phyloP scores from a whole-genome alignment of 306 rosid genomes.

The Ormosia emarginata region DNA sequence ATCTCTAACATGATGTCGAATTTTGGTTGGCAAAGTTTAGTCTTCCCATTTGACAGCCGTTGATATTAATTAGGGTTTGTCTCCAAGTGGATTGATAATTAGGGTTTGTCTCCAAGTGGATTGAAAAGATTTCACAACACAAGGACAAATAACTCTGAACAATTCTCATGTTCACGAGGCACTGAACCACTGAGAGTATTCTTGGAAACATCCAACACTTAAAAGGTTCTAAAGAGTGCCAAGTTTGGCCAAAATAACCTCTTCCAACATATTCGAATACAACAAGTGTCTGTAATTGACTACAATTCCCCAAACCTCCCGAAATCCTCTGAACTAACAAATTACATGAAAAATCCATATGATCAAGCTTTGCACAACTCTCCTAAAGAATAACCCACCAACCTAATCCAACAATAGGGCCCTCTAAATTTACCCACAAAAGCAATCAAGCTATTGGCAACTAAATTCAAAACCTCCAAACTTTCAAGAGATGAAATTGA shows the following conservation, averaged over 20 bases:
- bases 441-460: constrained; percentile 54
- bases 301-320: constrained; percentile 60
- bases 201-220: constrained; percentile 81
- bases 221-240: constrained; percentile 53
- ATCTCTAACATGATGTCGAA: too few species aligned
- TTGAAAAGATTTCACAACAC: constrained; percentile 69
- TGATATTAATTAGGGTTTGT: neutral
- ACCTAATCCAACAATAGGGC: constrained; percentile 57
- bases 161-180: constrained; percentile 65
- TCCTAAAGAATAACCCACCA: constrained; percentile 54
- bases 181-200: constrained; percentile 67
- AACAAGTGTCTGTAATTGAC: constrained; percentile 50
- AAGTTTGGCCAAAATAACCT: constrained; percentile 55
- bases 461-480: constrained; percentile 72
- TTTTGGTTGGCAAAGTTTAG: too few species aligned
- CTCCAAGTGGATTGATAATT: constrained; percentile 36
- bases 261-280: constrained; percentile 71
- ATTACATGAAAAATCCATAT: constrained; percentile 79
- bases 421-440: constrained; percentile 62
- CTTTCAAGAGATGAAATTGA: constrained; percentile 27
- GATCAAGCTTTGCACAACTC: constrained; percentile 71
- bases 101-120: constrained; percentile 29
- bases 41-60: too few species aligned
- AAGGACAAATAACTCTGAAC: constrained; percentile 55
- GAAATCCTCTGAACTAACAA: constrained; percentile 51